Evolutionary conservation across 2,329 filamentous ascomycete species (phyloP), one percentile per base, ranked within the genome.

Genomic region (Aureobasidium melanogenum): DNA sequence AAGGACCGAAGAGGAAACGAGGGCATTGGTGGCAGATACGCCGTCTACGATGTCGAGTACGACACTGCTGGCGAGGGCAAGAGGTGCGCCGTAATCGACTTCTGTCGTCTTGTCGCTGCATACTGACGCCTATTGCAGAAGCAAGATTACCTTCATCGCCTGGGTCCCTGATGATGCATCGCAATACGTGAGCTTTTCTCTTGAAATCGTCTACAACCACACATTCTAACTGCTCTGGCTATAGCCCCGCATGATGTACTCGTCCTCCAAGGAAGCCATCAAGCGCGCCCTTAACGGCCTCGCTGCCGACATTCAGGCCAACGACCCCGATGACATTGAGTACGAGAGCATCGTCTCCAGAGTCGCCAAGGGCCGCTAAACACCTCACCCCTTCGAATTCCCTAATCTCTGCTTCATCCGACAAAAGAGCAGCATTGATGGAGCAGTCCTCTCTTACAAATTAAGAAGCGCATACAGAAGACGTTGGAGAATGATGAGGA

Each of bases 31-130:
- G 89, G 87, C 73, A 84, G 89, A 75, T 94, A 92, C 74, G 89
- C 88, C 66, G 85, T 94, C 72, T 94, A 89, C 77, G 89, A 94
- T 77, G 88, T 94, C 74, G 82, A 89, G 79, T 94, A 91, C 78
- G 82, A 82, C 67, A 81, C 89, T 65, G 82, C 83, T 63, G 88
- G 88, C 68, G 89, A 91, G 77, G 89, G 89, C 70, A 80, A 80
- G 72, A 84, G 88, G 62, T 64, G 41, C 48, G 56, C 15, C 24
- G 4, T 22, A 1, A 3, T 14, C 32, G 22, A 48, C 2, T 28
- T 6, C 15, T 19, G 17, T 26, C 12, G 30, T 17, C 30, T 19
- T 26, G 36, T 63, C 39, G 54, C 30, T 41, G 19, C 30, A 43
- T 46, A 47, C 41, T 57, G 41, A 57, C 54, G 15, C 12, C 15